Evolutionary conservation across 495 filamentous ascomycete genomes (phyloP).

Genomic region (Darksidea phi): DNA sequence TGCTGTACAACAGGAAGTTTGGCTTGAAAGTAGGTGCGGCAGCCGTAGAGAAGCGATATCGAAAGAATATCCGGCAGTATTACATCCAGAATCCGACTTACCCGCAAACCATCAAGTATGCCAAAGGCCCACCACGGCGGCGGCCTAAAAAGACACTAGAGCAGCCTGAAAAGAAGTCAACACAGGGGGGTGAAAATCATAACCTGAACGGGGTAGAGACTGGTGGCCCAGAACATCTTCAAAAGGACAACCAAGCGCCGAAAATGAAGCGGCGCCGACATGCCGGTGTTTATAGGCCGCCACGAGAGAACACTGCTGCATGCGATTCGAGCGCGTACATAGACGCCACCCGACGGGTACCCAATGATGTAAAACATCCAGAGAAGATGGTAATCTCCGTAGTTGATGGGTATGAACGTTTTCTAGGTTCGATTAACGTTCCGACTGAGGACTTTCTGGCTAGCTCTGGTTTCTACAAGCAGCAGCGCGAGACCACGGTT

Average conservation of each 20-base stretch:
- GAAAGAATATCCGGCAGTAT: not conserved
- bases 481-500: not conserved
- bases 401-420: not conserved
- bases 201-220: not conserved
- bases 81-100: not conserved
- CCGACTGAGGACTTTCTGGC: not conserved
- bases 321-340: not conserved
- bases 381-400: conserved; percentile 1
- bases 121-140: not conserved
- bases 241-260: not conserved
- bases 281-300: not conserved
- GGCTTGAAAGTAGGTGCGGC: not conserved
- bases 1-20: not conserved
- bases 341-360: not conserved
- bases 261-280: not conserved
- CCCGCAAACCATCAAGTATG: conserved; percentile 3
- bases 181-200: not conserved
- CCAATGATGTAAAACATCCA: not conserved
- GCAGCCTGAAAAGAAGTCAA: not conserved
- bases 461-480: not conserved
- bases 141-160: not conserved
- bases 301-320: not conserved
- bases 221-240: not conserved
- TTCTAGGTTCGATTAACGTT: not conserved
- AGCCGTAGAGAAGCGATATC: conserved; percentile 15